Evolutionary conservation across 2,329 filamentous ascomycete genomes (phyloP), one percentile per base, ranked within the genome.

Genomic region (Botryotinia convoluta): DNA sequence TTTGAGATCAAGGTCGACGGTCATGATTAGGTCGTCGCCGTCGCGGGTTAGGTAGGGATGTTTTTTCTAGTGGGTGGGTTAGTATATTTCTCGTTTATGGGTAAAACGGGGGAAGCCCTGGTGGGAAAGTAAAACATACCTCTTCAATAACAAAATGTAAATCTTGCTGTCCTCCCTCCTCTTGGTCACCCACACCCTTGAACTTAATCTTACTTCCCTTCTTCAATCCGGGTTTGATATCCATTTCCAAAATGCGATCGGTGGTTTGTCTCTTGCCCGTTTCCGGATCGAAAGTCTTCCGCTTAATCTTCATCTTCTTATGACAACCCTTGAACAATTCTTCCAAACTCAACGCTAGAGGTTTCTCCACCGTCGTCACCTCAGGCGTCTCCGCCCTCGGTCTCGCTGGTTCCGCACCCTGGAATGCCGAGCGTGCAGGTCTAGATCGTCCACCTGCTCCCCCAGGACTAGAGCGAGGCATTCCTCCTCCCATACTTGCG

Each of bases 121-220:
- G 35, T 35, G 9, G 18, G 22, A 12, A 45, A 51, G n/a, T 5
- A 26, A 20, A 29, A 81, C 91, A 86, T 89, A 95, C 94, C 91
- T 98, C 95, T 83, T 94, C 92, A 35, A 99, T 89, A 74, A 99
- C 92, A 79, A 99, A 97, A 82, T 98, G 95, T 70, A 99, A 84
- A 83, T 99, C 96, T 82, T 99, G 96, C 74, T 94, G 93, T 22
- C 95, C 95, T 60, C 96, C 96, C 81, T 98, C 96, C 75, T 97
- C 94, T 82, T 98, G 95, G 83, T 99, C 96, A 18, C 96, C 96
- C n/a, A 99, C 95, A 60, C 95, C 94, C 80, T 93, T 93, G 81
- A 97, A 99, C 84, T 98, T 98, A 83, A 99, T 97, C 87, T 98
- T 99, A 80, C 93, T 97, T 44, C 96, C 96, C 79, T 97, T 95